Conservation (phyloP, 2,329 filamentous ascomycete genomes). For the Biscogniauxia sp. region DNA sequence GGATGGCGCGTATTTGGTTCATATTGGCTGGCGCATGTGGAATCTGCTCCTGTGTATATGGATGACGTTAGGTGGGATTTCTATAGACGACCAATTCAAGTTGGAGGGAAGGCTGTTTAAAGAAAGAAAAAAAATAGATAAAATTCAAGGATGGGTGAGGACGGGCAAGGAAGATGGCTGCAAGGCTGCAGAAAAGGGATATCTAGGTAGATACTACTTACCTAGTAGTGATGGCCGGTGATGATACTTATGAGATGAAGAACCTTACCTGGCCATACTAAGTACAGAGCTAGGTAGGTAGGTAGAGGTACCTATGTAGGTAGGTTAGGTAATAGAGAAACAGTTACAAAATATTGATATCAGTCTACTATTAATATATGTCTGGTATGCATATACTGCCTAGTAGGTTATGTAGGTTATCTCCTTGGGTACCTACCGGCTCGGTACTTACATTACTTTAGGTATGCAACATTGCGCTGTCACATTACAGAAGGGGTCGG, state of each 20-base stretch:
- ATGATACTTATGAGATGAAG: background rate
- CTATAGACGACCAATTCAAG: background rate
- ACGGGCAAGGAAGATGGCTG: slow-evolving; percentile 6
- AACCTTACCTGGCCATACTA: too few species aligned
- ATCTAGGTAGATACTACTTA: too few species aligned
- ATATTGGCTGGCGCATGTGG: slow-evolving; percentile 47
- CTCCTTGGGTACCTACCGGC: too few species aligned
- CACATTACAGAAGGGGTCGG: background rate
- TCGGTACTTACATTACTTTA: background rate
- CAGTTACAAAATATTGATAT: too few species aligned
- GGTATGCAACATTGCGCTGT: slow-evolving; percentile 1
- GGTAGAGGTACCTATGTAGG: background rate
- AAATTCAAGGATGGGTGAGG: background rate
- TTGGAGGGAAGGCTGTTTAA: background rate
- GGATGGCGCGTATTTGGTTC: slow-evolving; percentile 92
- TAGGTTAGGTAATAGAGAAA: too few species aligned
- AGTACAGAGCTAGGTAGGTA: too few species aligned
- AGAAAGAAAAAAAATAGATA: slow-evolving; percentile 3
- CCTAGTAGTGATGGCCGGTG: background rate
- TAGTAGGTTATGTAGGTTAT: too few species aligned
- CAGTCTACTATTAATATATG: too few species aligned
- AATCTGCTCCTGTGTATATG: background rate
- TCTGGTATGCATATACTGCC: too few species aligned
- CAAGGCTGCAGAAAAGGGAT: slow-evolving; percentile 14
- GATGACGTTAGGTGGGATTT: background rate